Conservation (phyloP, 2,329 filamentous ascomycete genomes). For the Beauveria rudraprayagi region DNA sequence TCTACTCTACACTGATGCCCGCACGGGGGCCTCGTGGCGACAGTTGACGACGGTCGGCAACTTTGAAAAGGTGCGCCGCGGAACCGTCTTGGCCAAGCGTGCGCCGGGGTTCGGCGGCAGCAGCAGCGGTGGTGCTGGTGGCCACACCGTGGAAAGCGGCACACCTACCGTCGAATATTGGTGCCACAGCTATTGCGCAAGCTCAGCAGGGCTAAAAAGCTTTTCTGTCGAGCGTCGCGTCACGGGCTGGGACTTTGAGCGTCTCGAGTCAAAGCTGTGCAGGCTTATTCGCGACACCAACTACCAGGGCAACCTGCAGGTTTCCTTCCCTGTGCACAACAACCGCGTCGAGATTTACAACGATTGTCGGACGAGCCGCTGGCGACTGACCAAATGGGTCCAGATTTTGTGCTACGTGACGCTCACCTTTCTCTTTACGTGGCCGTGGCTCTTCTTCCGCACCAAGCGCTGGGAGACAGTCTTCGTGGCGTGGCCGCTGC, state of each 20-base stretch:
- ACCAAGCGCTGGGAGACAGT: constrained; percentile 62
- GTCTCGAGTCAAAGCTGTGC: constrained; percentile 43
- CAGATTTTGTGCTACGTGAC: constrained; percentile 57
- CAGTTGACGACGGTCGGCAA: constrained; percentile 46
- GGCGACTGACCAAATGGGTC: constrained; percentile 57
- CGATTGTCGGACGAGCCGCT: constrained; percentile 51
- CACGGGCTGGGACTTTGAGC: constrained; percentile 51
- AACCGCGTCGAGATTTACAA: constrained; percentile 55
- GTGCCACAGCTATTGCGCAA: constrained; percentile 60
- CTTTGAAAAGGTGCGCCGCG: constrained; percentile 55
- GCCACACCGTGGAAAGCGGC: constrained; percentile 22
- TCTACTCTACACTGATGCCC: constrained; percentile 42
- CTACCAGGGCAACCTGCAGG: constrained; percentile 54
- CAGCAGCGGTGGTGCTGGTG: constrained; percentile 3
- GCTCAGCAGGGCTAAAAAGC: constrained; percentile 46
- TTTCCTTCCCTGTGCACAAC: constrained; percentile 53
- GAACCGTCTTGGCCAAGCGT: constrained; percentile 47
- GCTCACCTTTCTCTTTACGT: constrained; percentile 60
- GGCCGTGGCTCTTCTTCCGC: constrained; percentile 60
- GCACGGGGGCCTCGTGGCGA: constrained; percentile 31
- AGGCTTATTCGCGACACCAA: constrained; percentile 54
- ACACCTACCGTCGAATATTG: constrained; percentile 41
- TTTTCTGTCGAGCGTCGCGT: constrained; percentile 46
- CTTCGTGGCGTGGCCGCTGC: constrained; percentile 47
- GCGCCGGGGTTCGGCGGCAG: constrained; percentile 36